Base-by-base conservation (phyloP, 1,284 basidiomycete genomes). In the Fomitopsis betulina region DNA sequence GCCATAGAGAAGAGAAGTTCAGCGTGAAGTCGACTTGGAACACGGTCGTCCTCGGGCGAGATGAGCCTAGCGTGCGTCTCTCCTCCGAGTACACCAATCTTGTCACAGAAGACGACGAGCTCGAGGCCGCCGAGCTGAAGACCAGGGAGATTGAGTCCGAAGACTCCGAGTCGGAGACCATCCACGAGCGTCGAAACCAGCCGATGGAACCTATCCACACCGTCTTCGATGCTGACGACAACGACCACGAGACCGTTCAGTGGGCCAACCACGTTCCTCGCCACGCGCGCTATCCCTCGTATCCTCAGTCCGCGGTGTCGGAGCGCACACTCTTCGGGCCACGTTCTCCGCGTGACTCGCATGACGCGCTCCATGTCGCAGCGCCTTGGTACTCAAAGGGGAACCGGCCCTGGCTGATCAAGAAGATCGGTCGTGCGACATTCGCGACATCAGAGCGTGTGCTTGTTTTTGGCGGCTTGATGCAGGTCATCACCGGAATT, bases 401-500 rank as follows among this genome's bases (percentile, higher is more conserved):
- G 49, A 64, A 55, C 37, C 62, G 60, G 53, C 56, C 56, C 30
- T 60, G 66, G 6, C 63, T 79, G 0, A 51, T 79, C 6, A 70
- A 63, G 40, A 77, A 79, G 39, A 65, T 85, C 30, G 79, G 79
- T 17, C 72, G 72, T 10, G 65, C 58, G 5, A 67, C 70, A 5
- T 89, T 86, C 60, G 79, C 79, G 6, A 76, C 81, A 3, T 60
- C 84, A 3, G 89, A 93, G 65, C 78, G 88, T 37, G 68, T 70
- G 3, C 75, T 93, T 8, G 81, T 94, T 4, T 77, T 91, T 53
- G 83, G 87, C 32, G 92, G 82, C 5, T 86, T 90, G 59, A 81
- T 76, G 37, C 81, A 87, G 65, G 62, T 86, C 17, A 66, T 92
- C 35, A 80, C 83, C 0, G 94, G 93, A 1, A 76, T 92, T 25